phyloP scores from a whole-genome alignment of 768 basidiomycete genomes.

The Lyophyllum shimeji region DNA sequence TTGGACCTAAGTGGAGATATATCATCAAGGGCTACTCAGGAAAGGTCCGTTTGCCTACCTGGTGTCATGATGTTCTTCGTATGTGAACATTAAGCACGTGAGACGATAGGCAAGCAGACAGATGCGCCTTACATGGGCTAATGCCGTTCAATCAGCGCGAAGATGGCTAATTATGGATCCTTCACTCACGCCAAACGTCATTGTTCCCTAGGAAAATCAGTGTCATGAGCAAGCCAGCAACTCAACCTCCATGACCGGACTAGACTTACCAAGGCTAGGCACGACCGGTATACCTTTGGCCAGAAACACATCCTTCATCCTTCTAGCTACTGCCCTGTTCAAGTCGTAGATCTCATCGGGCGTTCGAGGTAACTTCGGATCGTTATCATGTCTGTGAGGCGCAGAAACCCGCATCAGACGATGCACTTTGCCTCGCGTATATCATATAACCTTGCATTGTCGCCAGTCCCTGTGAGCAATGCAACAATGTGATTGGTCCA shows the following conservation, averaged over 20 bases:
- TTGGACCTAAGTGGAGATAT: slow-evolving; percentile 48
- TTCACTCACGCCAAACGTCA: slow-evolving; percentile 80
- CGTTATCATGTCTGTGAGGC: slow-evolving; percentile 73
- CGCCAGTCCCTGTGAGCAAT: slow-evolving; percentile 62
- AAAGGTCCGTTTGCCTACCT: slow-evolving; percentile 35
- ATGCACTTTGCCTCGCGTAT: neutral
- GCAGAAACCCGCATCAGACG: slow-evolving; percentile 2
- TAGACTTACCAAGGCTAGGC: slow-evolving; percentile 66
- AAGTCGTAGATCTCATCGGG: slow-evolving; percentile 74
- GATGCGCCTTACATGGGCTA: slow-evolving; percentile 55
- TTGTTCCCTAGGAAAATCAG: slow-evolving; percentile 66
- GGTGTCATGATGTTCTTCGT: slow-evolving; percentile 64
- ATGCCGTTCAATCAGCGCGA: slow-evolving; percentile 13
- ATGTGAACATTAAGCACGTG: slow-evolving; percentile 17
- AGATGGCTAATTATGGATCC: slow-evolving; percentile 1
- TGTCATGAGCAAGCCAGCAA: neutral
- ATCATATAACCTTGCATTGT: slow-evolving; percentile 59
- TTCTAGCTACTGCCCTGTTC: slow-evolving; percentile 64
- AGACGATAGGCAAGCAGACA: slow-evolving; percentile 6
- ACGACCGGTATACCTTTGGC: slow-evolving; percentile 74
- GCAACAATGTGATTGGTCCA: neutral
- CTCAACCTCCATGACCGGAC: neutral
- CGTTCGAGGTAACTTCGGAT: slow-evolving; percentile 78
- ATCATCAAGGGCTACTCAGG: slow-evolving; percentile 12
- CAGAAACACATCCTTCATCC: slow-evolving; percentile 75